Evolutionary conservation across 129 eudicot genomes (phyloP).

Genomic region (Tagetes patula): DNA sequence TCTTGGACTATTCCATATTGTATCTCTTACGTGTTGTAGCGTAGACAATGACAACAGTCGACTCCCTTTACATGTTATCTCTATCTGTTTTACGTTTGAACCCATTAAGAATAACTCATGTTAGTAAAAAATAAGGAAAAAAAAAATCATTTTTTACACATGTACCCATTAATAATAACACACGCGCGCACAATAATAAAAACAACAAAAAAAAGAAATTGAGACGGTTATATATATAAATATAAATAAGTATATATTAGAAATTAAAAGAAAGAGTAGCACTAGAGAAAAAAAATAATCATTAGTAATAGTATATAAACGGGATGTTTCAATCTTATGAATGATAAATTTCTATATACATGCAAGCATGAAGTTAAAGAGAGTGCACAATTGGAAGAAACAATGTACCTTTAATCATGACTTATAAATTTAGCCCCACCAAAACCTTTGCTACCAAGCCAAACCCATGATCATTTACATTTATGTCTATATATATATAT

Average conservation of each 20-base stretch:
- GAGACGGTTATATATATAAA: background rate
- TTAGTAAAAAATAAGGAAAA: background rate
- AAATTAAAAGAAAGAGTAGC: background rate
- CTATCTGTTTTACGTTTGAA: slow-evolving; percentile 45
- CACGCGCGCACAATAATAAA: background rate
- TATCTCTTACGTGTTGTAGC: slow-evolving; percentile 77
- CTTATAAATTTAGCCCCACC: slow-evolving; percentile 24
- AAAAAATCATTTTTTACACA: background rate
- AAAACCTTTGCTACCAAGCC: slow-evolving; percentile 29
- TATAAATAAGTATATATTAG: too few species aligned
- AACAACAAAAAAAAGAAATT: background rate
- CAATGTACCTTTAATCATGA: slow-evolving; percentile 27
- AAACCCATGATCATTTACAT: slow-evolving; percentile 22
- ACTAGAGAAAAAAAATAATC: background rate
- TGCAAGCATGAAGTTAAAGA: slow-evolving; percentile 36
- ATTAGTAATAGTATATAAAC: background rate
- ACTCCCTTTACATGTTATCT: slow-evolving; percentile 87
- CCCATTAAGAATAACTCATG: background rate
- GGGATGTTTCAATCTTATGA: slow-evolving; percentile 14
- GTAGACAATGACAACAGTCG: slow-evolving; percentile 52
- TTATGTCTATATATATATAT: background rate
- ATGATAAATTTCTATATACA: slow-evolving; percentile 1
- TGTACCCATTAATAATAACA: too few species aligned
- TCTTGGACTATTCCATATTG: slow-evolving; percentile 53
- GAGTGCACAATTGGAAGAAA: slow-evolving; percentile 28